A percentile compares a stretch with the other conserved stretches of the same genome.
These are phyloP conservation scores for Orbilia blumenaviensis DNA, from an alignment of 2,329 filamentous ascomycete genomes.

Conservation along the genomic window DNA sequence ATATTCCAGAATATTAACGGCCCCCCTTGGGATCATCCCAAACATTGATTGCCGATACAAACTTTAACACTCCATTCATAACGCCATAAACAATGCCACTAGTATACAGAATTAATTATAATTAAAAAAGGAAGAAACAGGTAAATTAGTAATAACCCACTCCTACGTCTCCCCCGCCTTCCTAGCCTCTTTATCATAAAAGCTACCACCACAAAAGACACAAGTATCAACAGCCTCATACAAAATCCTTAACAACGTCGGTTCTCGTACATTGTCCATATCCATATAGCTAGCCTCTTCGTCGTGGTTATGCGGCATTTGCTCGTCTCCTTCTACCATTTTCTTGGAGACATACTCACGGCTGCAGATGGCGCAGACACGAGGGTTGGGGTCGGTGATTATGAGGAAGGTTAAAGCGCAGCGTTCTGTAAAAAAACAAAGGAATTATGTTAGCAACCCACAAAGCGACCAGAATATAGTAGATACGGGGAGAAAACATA, in stretches of 20 bases:
- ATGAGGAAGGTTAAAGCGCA: conserved; percentile 33
- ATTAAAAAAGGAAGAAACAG: background rate
- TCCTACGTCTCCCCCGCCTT: background rate
- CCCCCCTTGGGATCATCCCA: no score
- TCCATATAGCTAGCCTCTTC: background rate
- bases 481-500: background rate
- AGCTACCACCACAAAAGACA: conserved; percentile 45
- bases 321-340: conserved; percentile 44
- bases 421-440: conserved; percentile 9
- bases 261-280: background rate
- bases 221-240: conserved; percentile 53
- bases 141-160: background rate
- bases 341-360: conserved; percentile 33
- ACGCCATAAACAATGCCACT: no score
- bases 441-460: background rate
- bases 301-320: background rate
- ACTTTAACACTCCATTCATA: no score
- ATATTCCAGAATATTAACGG: no score
- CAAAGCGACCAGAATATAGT: background rate
- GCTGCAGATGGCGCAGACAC: conserved; percentile 38
- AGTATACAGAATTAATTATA: no score
- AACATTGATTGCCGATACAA: no score
- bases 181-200: conserved; percentile 40
- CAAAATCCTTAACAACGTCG: conserved; percentile 23
- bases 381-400: conserved; percentile 24